phyloP scores from a whole-genome alignment of 306 rosid species.

The Benincasa hispida region DNA sequence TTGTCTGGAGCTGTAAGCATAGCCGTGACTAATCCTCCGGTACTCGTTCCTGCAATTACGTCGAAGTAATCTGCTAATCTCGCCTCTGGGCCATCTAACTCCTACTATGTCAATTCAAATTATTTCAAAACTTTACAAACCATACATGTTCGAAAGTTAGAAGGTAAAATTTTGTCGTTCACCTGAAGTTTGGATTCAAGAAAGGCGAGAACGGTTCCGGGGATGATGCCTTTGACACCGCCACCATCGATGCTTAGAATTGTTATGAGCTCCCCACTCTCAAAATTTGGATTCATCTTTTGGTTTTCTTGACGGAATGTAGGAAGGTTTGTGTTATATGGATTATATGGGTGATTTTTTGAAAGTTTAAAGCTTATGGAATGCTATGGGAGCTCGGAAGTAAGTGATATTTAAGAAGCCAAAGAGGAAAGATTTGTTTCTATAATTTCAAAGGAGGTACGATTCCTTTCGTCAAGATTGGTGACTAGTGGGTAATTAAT shows the following conservation, averaged over 20 bases:
- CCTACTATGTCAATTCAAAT: not conserved
- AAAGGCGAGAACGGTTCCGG: not conserved
- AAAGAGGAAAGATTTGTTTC: not conserved
- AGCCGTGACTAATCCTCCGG: conserved; percentile 10
- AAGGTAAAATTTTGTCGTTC: not conserved
- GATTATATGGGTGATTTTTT: not conserved
- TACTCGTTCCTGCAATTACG: conserved; percentile 13
- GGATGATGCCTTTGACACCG: conserved; percentile 10
- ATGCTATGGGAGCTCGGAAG: not conserved
- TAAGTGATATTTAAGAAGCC: not conserved
- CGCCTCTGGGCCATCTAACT: not conserved
- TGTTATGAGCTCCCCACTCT: not conserved
- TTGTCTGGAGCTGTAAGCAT: conserved; percentile 14
- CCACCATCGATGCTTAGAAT: conserved; percentile 15
- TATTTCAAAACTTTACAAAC: too few species aligned
- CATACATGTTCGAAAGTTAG: not conserved
- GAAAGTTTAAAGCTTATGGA: not conserved
- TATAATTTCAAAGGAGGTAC: not conserved
- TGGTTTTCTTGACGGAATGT: not conserved
- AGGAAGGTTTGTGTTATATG: not conserved
- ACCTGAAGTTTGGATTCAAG: not conserved
- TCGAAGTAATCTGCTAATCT: conserved; percentile 14
- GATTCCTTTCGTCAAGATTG: not conserved
- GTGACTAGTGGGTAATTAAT: not conserved
- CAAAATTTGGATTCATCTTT: not conserved